Base-by-base conservation (phyloP, 768 basidiomycete species). In the Cyathus striatus region DNA sequence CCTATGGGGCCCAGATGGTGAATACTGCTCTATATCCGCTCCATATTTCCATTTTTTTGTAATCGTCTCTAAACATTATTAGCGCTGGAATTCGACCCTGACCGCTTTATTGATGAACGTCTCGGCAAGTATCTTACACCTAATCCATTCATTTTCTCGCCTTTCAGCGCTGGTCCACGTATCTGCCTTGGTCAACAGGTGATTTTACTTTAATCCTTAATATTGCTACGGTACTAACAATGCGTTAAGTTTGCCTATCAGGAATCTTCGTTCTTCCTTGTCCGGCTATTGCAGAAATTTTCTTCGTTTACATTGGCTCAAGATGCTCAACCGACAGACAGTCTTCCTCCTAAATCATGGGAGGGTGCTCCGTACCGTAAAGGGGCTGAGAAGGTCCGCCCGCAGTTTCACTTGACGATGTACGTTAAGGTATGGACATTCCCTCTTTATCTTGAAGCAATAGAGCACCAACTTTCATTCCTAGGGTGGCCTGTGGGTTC, bases 101-200 rank as follows among this genome's bases (percentile, higher is more conserved):
- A 82, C 49, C 68, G 83, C 12, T 86, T 79, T 66, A 55, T 83
- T 36, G 82, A 85, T 43, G 68, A 70, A 7, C 66, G 82, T 22
- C 50, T 78, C 5, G 66, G 69, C 44, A 73, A 72, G 49, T 78
- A 78, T 44, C 62, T 81, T 16, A 65, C 63, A 0, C 67, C 71
- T 2, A 83, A 83, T 46, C 80, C 81, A 1, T 82, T 76, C 65
- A 84, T 86, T 47, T 85, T 84, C 58, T 60, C 78, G 4, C 81
- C 83, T 0, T 84, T 84, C 63, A 82, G 82, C 45, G 80, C 79
- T 1, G 83, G 79, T 1, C 83, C 81, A 4, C 66, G 83, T 6
- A 78, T 81, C 47, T 83, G 82, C 43, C 66, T 81, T 7, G 82
- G 61, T 6, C 61, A 64, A 45, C 61, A 64, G 53, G 61, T 59